A percentile compares a stretch with the other conserved stretches of the same genome.
Evolutionary conservation across 2,329 filamentous ascomycete species (phyloP).

Genomic region (Botrytis porri): DNA sequence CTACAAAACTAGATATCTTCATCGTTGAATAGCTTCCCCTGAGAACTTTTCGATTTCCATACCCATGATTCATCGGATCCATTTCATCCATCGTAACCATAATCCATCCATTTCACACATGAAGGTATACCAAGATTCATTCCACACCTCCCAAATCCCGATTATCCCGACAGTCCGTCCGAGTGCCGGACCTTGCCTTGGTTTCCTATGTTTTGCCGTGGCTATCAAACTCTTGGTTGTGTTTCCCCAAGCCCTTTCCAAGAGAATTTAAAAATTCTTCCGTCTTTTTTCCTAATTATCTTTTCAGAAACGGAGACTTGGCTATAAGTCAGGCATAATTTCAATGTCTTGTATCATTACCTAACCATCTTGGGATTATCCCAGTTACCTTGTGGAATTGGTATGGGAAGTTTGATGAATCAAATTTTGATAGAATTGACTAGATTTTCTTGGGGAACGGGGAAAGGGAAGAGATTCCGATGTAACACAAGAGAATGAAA

Average conservation of each 20-base stretch:
- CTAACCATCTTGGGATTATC: background rate
- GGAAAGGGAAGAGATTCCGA: background rate
- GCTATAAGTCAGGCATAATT: background rate
- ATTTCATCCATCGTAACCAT: background rate
- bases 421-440: background rate
- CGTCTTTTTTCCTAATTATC: background rate
- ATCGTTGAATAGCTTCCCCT: background rate
- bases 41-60: background rate
- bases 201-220: slow-evolving; percentile 1
- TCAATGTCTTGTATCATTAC: background rate
- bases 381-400: background rate
- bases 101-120: background rate
- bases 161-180: background rate
- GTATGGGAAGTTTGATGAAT: background rate
- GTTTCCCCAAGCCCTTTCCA: slow-evolving; percentile 4
- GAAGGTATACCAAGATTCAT: background rate
- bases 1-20: background rate
- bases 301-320: background rate
- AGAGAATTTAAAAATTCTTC: background rate
- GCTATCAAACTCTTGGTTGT: slow-evolving; percentile 1
- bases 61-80: background rate
- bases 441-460: background rate
- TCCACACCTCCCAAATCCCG: background rate
- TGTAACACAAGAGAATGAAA: background rate
- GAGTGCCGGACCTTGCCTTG: background rate